Evolutionary conservation across 805 yeast genomes (phyloP).

Genomic region (Ascoidea rubescens): DNA sequence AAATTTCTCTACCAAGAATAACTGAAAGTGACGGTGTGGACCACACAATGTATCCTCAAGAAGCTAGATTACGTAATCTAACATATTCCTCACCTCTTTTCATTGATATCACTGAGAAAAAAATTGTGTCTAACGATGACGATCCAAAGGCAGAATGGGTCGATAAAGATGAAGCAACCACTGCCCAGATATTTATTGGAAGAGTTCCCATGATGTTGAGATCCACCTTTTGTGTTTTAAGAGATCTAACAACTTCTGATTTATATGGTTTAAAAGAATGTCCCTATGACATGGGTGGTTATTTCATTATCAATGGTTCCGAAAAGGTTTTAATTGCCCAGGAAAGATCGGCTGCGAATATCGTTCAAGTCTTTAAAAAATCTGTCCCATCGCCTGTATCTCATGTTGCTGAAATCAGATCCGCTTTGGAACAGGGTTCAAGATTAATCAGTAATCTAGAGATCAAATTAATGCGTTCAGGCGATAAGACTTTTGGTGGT

Average conservation of each 20-base stretch:
- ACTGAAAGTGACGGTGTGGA: slow-evolving; percentile 99
- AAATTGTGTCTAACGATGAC: slow-evolving; percentile 71
- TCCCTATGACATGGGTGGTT: slow-evolving; percentile 99
- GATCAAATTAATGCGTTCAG: slow-evolving; percentile 79
- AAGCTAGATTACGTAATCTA: slow-evolving; percentile 89
- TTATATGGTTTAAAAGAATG: slow-evolving; percentile 93
- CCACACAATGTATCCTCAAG: slow-evolving; percentile 97
- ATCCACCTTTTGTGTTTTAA: slow-evolving; percentile 87
- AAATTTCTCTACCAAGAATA: slow-evolving; percentile 92
- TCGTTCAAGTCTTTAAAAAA: slow-evolving; percentile 95
- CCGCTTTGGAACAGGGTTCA: slow-evolving; percentile 95
- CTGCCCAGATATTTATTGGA: slow-evolving; percentile 80
- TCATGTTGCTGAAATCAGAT: slow-evolving; percentile 91
- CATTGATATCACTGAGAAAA: slow-evolving; percentile 88
- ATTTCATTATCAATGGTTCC: slow-evolving; percentile 94
- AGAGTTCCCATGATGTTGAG: slow-evolving; percentile 97
- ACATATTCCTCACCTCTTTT: slow-evolving; percentile 94
- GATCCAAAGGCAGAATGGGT: slow-evolving; percentile 50
- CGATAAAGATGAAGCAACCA: slow-evolving; percentile 34
- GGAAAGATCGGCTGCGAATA: slow-evolving; percentile 96
- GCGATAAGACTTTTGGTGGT: slow-evolving; percentile 53
- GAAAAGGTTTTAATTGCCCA: slow-evolving; percentile 98
- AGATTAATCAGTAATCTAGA: slow-evolving; percentile 89
- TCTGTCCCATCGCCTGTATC: slow-evolving; percentile 95
- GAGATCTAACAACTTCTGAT: slow-evolving; percentile 84